Evolutionary conservation across 2,329 filamentous ascomycete genomes (phyloP).

Genomic region (Pseudocercospora pini-densiflorae): DNA sequence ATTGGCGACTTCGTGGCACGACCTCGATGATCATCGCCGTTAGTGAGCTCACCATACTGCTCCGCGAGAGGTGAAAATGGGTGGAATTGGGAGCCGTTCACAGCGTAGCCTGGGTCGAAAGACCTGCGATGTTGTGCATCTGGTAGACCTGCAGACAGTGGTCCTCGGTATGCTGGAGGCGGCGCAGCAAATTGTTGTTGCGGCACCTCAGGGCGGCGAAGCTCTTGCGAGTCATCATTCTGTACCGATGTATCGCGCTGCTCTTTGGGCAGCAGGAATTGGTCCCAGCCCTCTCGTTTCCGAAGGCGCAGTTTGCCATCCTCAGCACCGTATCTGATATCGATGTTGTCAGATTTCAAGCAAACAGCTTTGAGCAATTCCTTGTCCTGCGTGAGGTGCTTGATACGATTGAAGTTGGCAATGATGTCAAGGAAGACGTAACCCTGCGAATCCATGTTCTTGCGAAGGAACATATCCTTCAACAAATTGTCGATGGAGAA

Average conservation of each 20-base stretch:
- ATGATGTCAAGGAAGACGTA: slow-evolving; percentile 83
- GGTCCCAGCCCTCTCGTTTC: slow-evolving; percentile 74
- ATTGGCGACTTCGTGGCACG: slow-evolving; percentile 38
- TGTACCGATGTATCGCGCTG: slow-evolving; percentile 75
- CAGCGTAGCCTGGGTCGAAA: slow-evolving; percentile 31
- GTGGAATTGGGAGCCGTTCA: slow-evolving; percentile 34
- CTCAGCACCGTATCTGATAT: slow-evolving; percentile 69
- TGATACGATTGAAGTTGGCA: slow-evolving; percentile 83
- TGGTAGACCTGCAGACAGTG: slow-evolving; percentile 25
- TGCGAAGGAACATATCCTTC: slow-evolving; percentile 87
- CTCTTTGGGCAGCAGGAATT: slow-evolving; percentile 74
- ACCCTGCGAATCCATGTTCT: slow-evolving; percentile 93
- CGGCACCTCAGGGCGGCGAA: slow-evolving; percentile 47
- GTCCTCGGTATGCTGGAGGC: slow-evolving; percentile 35
- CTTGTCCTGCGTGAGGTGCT: slow-evolving; percentile 71
- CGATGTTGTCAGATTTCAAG: slow-evolving; percentile 71
- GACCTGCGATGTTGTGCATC: slow-evolving; percentile 31
- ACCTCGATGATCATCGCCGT: slow-evolving; percentile 37
- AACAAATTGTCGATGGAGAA: slow-evolving; percentile 95
- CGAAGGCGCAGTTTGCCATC: slow-evolving; percentile 82
- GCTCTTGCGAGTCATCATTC: slow-evolving; percentile 67
- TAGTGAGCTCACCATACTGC: slow-evolving; percentile 26
- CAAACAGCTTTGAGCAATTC: slow-evolving; percentile 77
- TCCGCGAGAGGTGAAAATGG: slow-evolving; percentile 29
- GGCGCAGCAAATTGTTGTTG: slow-evolving; percentile 41